These are phyloP conservation scores for Epicoccum sorghinum DNA, from an alignment of 2,329 filamentous ascomycete species.

Conservation along the genomic window DNA sequence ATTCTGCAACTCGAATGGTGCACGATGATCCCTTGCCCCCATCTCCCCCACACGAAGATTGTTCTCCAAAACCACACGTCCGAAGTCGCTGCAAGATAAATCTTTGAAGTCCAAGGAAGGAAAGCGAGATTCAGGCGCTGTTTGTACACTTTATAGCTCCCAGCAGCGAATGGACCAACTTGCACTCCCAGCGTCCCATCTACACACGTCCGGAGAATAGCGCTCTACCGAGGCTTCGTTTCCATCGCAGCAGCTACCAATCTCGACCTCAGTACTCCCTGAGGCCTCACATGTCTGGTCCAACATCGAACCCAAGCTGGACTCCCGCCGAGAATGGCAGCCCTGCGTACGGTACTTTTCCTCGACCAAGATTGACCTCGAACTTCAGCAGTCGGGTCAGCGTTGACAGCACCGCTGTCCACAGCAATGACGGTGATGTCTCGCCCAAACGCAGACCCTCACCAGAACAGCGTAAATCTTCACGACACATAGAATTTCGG, in stretches of 20 bases:
- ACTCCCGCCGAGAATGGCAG: conserved; percentile 22
- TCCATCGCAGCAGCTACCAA: neutral
- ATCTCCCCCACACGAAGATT: conserved; percentile 4
- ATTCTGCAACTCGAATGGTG: conserved; percentile 7
- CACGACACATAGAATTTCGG: conserved; percentile 41
- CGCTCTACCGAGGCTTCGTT: neutral
- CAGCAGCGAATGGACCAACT: neutral
- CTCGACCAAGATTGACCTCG: conserved; percentile 24
- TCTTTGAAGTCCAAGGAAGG: neutral
- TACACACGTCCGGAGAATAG: neutral
- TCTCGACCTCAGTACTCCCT: neutral
- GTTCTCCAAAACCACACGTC: neutral
- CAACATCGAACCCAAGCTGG: conserved; percentile 36
- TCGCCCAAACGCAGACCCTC: conserved; percentile 30
- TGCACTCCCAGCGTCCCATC: neutral
- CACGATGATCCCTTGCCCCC: conserved; percentile 6
- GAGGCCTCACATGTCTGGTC: conserved; percentile 33
- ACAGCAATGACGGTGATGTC: conserved; percentile 25
- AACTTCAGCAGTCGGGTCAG: conserved; percentile 24
- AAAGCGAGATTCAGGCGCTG: neutral
- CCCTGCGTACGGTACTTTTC: conserved; percentile 34
- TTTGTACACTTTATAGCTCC: neutral
- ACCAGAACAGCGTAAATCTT: conserved; percentile 22
- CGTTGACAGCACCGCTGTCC: conserved; percentile 27
- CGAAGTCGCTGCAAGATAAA: neutral